Conservation (phyloP, 176 grass and related monocot species). For the Elymus sibiricus region DNA sequence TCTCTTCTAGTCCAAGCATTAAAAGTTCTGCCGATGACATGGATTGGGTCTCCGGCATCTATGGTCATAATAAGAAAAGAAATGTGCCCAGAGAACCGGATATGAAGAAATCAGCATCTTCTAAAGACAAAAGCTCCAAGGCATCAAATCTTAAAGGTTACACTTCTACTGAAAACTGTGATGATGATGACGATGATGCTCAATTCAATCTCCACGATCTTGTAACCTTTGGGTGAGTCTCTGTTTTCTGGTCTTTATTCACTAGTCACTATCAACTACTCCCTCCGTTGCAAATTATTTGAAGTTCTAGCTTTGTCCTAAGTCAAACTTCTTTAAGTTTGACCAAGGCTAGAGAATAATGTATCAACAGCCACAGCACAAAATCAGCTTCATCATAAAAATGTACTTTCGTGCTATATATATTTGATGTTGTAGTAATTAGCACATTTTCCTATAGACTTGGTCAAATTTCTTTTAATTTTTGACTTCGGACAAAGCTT, state of each 20-base stretch:
- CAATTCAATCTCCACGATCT: conserved; percentile 83
- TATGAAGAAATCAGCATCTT: conserved; percentile 36
- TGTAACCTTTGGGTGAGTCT: conserved; percentile 83
- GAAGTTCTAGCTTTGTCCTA: neutral
- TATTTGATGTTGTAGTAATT: neutral
- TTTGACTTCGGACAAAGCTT: neutral
- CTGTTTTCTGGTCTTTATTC: neutral
- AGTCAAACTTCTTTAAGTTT: neutral
- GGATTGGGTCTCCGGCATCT: conserved; percentile 78
- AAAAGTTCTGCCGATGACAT: conserved; percentile 61
- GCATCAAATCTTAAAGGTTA: conserved; percentile 61
- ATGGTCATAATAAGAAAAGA: conserved; percentile 52
- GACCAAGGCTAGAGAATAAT: neutral
- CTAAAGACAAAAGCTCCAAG: conserved; percentile 41
- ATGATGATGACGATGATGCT: conserved; percentile 34
- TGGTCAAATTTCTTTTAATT: neutral
- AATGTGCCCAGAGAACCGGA: conserved; percentile 24
- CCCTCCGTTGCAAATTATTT: neutral
- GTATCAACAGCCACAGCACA: neutral
- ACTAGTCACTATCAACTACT: neutral
- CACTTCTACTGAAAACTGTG: conserved; percentile 40
- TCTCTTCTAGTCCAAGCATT: conserved; percentile 56
- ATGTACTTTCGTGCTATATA: neutral
- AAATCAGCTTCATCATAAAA: neutral
- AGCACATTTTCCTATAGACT: neutral